Base-by-base conservation (phyloP, 2,329 filamentous ascomycete genomes). In the Aspergillus texensis region DNA sequence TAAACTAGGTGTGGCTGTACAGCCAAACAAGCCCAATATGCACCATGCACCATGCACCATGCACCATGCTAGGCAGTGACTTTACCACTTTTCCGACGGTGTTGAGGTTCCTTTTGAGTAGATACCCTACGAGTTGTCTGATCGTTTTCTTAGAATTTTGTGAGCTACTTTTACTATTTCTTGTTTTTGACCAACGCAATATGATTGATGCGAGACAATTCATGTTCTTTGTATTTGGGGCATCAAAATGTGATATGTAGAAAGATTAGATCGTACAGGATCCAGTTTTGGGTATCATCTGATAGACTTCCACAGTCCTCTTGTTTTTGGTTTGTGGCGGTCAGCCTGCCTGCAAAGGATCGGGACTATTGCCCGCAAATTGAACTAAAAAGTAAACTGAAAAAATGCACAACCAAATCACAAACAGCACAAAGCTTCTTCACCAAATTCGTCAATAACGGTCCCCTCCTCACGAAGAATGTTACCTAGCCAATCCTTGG, bases 391-490 rank as follows among this genome's bases (percentile, higher is more conserved):
- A 26, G 32, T 9, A 46, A 56, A 14, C n/a, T 11, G 19, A 46
- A 16, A 26, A 50, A n/a, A 26, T 12, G 19, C 34, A 28, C 46
- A 34, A 19, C 11, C 28, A 14, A 14, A 55, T 72, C 63, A 77
- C 55, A 96, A 78, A 78, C 94, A 97, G 79, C 96, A 86, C 62
- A 94, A 75, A 4, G 93, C 89, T 71, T 94, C 87, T 61, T 93
- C 89, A 1, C 94, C 94, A 81, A 97, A 97, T 14, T 86, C 79
- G 58, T 80, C 77, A 19, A 84, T 79, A 11, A 97, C 83, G 66
- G 87, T 94, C 1, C 91, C 91, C 75, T 97, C 92, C 65, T 87
- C 84, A 53, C 83, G 79, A 54, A 97, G 80, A 86, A 97, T 91
- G 8, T 83, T 84, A 11, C 88, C 88, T 62, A 98, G 83, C 93